Evolutionary conservation across 495 filamentous ascomycete species (phyloP).

Genomic region (Tuber umbilicatum): DNA sequence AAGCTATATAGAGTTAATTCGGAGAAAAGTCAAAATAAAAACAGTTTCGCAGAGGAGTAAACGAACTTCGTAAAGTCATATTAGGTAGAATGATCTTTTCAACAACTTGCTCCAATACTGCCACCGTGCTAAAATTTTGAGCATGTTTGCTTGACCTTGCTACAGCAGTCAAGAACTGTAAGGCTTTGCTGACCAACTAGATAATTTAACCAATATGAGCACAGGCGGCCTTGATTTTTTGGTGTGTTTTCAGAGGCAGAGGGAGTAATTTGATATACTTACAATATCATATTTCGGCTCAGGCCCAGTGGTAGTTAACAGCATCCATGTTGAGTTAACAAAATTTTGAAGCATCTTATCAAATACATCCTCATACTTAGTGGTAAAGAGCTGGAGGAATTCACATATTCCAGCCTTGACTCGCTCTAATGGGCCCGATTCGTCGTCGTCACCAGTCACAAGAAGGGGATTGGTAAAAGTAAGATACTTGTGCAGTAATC

Average conservation of each 20-base stretch:
- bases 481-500: conserved; percentile 84
- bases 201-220: neutral
- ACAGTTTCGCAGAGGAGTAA: neutral
- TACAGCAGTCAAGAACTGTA: conserved; percentile 89
- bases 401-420: conserved; percentile 91
- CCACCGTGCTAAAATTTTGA: conserved; percentile 71
- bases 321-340: conserved; percentile 78
- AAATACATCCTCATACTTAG: conserved; percentile 93
- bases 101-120: conserved; percentile 69
- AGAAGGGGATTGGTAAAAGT: conserved; percentile 77
- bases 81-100: conserved; percentile 95
- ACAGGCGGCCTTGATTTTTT: neutral
- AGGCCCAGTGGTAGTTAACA: conserved; percentile 76
- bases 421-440: conserved; percentile 73
- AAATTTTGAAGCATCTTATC: conserved; percentile 68
- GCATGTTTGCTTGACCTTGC: conserved; percentile 70
- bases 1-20: conserved; percentile 48
- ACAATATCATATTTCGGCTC: conserved; percentile 84
- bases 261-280: conserved; percentile 9
- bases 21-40: neutral
- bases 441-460: conserved; percentile 74
- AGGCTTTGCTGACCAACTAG: conserved; percentile 76
- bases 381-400: conserved; percentile 72
- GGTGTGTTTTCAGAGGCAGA: neutral
- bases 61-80: conserved; percentile 58